Base-by-base conservation (phyloP, 192 early-diverging fungal genomes). In the Entomortierella lignicola region DNA sequence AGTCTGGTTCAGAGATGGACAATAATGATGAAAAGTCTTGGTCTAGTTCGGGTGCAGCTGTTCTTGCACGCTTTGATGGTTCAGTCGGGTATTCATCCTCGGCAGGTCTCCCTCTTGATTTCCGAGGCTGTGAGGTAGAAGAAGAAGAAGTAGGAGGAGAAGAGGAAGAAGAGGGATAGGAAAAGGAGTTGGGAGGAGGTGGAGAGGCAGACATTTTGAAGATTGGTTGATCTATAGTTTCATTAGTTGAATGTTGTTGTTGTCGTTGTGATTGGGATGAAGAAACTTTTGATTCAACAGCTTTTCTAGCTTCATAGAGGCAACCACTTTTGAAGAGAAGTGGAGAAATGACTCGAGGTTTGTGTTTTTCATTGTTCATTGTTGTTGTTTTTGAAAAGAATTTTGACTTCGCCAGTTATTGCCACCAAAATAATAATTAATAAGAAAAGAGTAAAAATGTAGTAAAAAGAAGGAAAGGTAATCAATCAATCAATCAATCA, bases 1-100 rank as follows among this genome's bases (percentile, higher is more conserved):
- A 62, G 34, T 34, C 43, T 4, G 57, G 44, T 3, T 66, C 66
- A 8, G 73, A 77, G 39, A 34, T 52, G 18, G 72, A 74, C 1
- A 44, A 48, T 4, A 32, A 41, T 15, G 60, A 64, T 0, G 66
- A 67, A 6, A 58, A 67, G 15, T 59, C 56, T 10, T 39, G 44
- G 0, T 51, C 52, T 15, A 58, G 47, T 4, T 50, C 60, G 8
- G 18, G 54, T 29, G 39, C 34, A 7, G 53, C 10, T 44, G 26
- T 56, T 23, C 25, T 30, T 31, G 31, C 8, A 20, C 55, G 27
- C 18, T 34, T 57, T 11, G 30, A 1, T 57, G 20, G 20, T 20
- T 57, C 55, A 4, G 29, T 29, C 2, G 31, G 18, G 4, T 47
- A 6, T 10, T 42, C 39, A 13, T 42, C 44, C 5, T 47, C 44